Evolutionary conservation across 2,329 filamentous ascomycete genomes (phyloP).

Genomic region (Emericellopsis atlantica): DNA sequence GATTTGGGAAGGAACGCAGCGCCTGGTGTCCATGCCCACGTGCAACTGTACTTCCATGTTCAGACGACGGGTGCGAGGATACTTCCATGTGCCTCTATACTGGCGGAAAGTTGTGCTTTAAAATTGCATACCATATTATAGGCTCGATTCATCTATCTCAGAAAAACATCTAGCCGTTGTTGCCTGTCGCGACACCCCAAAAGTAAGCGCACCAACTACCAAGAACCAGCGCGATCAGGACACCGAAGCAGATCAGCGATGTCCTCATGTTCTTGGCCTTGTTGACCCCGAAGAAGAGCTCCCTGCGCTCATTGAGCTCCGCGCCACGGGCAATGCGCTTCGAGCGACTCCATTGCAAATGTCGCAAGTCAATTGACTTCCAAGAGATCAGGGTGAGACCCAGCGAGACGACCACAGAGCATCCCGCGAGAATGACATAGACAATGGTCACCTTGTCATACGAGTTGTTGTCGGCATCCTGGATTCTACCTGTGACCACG

Average conservation of each 20-base stretch:
- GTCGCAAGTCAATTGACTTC: constrained; percentile 22
- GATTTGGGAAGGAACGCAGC: too few species aligned
- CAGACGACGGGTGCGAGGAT: too few species aligned
- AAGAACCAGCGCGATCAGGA: constrained; percentile 30
- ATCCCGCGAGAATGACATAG: constrained; percentile 31
- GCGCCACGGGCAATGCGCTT: constrained; percentile 23
- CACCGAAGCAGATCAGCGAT: constrained; percentile 5
- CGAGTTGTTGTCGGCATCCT: constrained; percentile 34
- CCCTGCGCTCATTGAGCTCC: constrained; percentile 25
- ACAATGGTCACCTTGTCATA: constrained; percentile 35
- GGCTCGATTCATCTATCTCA: background rate
- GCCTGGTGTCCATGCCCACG: too few species aligned
- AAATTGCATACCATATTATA: background rate
- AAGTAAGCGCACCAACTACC: constrained; percentile 45
- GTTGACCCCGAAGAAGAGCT: constrained; percentile 15
- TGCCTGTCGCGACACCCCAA: constrained; percentile 44
- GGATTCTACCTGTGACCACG: constrained; percentile 34
- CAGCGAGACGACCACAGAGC: constrained; percentile 24
- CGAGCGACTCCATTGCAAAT: constrained; percentile 37
- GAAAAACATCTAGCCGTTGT: constrained; percentile 17
- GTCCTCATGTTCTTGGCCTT: constrained; percentile 2
- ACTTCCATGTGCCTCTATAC: too few species aligned
- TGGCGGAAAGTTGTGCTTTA: too few species aligned
- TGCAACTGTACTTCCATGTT: too few species aligned
- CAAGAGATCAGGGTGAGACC: constrained; percentile 21